Base-by-base conservation (phyloP, 345 rosid genomes). In the Laguncularia racemosa region DNA sequence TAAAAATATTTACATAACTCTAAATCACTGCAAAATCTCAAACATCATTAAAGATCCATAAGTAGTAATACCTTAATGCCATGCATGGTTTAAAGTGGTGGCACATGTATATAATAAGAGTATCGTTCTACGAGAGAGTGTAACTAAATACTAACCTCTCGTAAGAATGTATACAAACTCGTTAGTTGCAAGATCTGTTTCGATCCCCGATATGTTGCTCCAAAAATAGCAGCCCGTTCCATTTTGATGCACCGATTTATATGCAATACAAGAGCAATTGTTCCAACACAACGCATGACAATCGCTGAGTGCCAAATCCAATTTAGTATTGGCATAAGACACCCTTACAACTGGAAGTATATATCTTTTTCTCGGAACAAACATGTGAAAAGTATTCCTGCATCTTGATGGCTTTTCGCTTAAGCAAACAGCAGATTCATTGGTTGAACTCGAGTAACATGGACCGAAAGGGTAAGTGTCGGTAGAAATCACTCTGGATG, bases 231-330 rank as follows among this genome's bases (percentile, higher is more conserved):
- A 86, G 16, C 81, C 83, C 9, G 59, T 64, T n/a, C 74, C 88
- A 56, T 75, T 68, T 4, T 23, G 3, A 23, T 2, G 4, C 26
- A 23, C 2, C 26, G 26, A 23, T 23, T 23, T 23, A 23, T 23
- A 23, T 23, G 84, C 86, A 28, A 69, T 48, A 63, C 90, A 84
- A 12, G 76, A 63, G 70, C 88, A 80, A 63, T 84, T 78, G 60
- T 60, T 76, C 88, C 88, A 81, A 76, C 88, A 84, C 54, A 62
- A 60, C 28, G 71, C 68, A 55, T 77, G 89, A 60, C 84, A 81
- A 58, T 81, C 89, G 46, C 89, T 83, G 13, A 79, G 60, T 33
- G 66, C 71, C 61, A 66, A 38, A 58, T 56, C 66, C 13, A 59
- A 17, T 20, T 73, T 70, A 21, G 18, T 16, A 43, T 57, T 76